Evolutionary conservation across 116 monocot species (phyloP).

Genomic region (Papilionanthe hybrid): DNA sequence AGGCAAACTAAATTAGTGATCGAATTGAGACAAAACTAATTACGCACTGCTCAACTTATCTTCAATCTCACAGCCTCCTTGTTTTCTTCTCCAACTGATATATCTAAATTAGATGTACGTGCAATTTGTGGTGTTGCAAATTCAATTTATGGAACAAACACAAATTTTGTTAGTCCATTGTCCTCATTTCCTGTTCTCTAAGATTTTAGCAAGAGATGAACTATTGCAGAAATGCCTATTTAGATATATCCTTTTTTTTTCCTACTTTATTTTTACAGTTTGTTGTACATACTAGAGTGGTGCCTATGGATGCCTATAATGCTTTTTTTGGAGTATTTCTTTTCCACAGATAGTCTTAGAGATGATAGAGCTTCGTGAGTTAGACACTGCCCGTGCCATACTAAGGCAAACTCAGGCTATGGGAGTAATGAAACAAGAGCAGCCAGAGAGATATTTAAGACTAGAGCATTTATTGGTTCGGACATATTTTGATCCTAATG

Average conservation of each 20-base stretch:
- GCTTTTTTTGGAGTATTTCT: background rate
- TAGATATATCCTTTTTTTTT: background rate
- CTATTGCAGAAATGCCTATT: background rate
- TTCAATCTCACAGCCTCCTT: too few species aligned
- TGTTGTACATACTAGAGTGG: background rate
- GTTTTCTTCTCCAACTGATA: too few species aligned
- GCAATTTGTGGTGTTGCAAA: too few species aligned
- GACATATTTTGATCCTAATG: constrained; percentile 94
- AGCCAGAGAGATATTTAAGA: constrained; percentile 91
- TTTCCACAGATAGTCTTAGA: constrained; percentile 81
- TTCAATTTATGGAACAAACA: too few species aligned
- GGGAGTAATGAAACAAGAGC: constrained; percentile 99
- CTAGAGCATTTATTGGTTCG: constrained; percentile 92
- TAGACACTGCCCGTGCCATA: constrained; percentile 96
- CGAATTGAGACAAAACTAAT: too few species aligned
- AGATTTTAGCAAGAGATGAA: background rate
- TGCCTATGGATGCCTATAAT: background rate
- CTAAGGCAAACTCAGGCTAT: constrained; percentile 96
- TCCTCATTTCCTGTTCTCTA: background rate
- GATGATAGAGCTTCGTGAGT: constrained; percentile 91
- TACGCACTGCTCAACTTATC: too few species aligned
- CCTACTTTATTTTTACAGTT: background rate
- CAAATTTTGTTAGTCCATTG: too few species aligned
- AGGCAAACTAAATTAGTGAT: too few species aligned
- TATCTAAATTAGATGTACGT: too few species aligned